Base-by-base conservation (phyloP, 139 green algal species). In the Chlamydomonas schloesseri region DNA sequence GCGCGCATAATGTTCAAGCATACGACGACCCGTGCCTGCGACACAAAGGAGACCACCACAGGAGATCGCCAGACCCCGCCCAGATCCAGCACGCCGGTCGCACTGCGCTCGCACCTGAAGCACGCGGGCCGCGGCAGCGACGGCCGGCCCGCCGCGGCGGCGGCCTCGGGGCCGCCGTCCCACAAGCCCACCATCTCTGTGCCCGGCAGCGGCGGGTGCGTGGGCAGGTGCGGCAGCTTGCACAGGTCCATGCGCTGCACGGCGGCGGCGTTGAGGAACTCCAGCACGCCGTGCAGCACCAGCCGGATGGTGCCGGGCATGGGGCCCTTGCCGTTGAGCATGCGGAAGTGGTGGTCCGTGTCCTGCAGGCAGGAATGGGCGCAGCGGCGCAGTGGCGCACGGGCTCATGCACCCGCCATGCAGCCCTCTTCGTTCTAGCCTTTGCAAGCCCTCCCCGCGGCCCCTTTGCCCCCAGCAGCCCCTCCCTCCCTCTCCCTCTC, bases 71-170 rank as follows among this genome's bases (percentile, higher is more conserved):
- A n/a, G n/a, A n/a, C n/a, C n/a, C n/a, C n/a, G n/a, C n/a, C n/a
- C n/a, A n/a, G n/a, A n/a, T n/a, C n/a, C n/a, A n/a, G n/a, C n/a
- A n/a, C n/a, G n/a, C n/a, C n/a, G n/a, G n/a, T n/a, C n/a, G n/a
- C n/a, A n/a, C n/a, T n/a, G n/a, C n/a, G n/a, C n/a, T n/a, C n/a
- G 28, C 78, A 84, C 78, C 78, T 84, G 78, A 84, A 84, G 46
- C 78, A 84, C 33, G 62, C 78, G 29, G 62, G 55, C 53, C 60
- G 55, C n/a, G 64, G 64, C n/a, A 76, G 58, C 82, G 33, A 57
- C 34, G 71, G 70, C 58, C 55, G 73, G 60, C 77, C 72, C 42
- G 60, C 67, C 71, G 24, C 73, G 57, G 9, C 75, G 36, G 17
- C 75, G 33, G 15, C 84, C 31, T 13, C 64, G 50, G 70, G 21